A percentile compares a stretch with the other conserved stretches of the same genome.
phyloP scores from a whole-genome alignment of 2,329 filamentous ascomycete genomes.

The Hymenoscyphus fraxineus region DNA sequence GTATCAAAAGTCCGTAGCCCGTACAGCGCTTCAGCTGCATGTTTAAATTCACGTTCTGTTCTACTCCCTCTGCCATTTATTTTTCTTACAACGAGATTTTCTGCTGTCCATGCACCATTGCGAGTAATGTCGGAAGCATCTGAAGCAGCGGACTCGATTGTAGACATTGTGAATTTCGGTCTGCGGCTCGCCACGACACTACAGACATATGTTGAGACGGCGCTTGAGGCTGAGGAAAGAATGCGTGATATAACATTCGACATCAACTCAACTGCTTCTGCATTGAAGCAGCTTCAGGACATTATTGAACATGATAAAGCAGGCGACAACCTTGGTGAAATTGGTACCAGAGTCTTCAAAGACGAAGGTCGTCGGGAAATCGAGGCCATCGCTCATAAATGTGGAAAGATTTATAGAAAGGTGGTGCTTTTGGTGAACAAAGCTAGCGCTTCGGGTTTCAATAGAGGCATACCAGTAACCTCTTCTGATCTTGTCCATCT shows the following conservation, averaged over 20 bases:
- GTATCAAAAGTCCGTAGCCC: background rate
- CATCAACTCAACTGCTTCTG: conserved; percentile 1
- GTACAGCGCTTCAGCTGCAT: background rate
- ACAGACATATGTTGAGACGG: background rate
- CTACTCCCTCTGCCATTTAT: background rate
- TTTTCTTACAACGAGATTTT: background rate
- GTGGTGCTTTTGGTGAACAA: background rate
- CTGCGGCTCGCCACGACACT: conserved; percentile 1
- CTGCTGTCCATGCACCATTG: background rate
- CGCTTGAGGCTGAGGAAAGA: background rate
- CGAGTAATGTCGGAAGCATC: background rate
- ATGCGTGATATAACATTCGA: conserved; percentile 2
- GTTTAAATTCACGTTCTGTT: background rate
- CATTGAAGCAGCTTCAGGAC: background rate
- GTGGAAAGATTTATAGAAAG: background rate
- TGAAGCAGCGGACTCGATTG: background rate
- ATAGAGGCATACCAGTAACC: background rate
- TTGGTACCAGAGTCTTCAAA: background rate
- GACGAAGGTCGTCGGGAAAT: background rate
- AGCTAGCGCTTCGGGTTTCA: background rate
- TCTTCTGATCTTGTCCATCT: background rate
- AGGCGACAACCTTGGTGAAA: background rate
- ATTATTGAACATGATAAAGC: background rate
- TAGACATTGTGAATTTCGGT: background rate
- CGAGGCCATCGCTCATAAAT: background rate